A percentile compares a stretch with the other conserved stretches of the same genome.
Evolutionary conservation across 495 filamentous ascomycete species (phyloP).

Genomic region (Talaromyces proteolyticus): DNA sequence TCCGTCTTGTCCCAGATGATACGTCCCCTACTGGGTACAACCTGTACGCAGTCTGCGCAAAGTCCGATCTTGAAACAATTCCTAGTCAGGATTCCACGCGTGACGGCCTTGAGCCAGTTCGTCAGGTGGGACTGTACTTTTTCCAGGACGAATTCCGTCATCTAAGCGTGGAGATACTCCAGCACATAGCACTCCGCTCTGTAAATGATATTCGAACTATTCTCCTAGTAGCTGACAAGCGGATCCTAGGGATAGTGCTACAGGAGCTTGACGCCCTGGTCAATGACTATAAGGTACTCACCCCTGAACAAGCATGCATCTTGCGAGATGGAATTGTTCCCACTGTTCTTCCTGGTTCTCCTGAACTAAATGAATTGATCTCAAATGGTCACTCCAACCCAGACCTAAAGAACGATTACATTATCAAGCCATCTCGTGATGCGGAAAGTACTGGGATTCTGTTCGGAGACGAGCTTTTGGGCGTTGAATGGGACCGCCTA

Average conservation of each 20-base stretch:
- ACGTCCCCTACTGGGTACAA: constrained; percentile 11
- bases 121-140: constrained; percentile 35
- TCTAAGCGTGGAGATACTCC: constrained; percentile 22
- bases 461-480: constrained; percentile 28
- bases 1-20: constrained; percentile 12
- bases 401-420: constrained; percentile 18
- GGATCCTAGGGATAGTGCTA: constrained; percentile 35
- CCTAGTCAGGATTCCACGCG: constrained; percentile 3
- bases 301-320: constrained; percentile 15
- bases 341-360: constrained; percentile 16
- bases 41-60: constrained; percentile 16
- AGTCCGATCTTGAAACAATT: not conserved
- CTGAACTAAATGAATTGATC: constrained; percentile 10
- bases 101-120: constrained; percentile 26
- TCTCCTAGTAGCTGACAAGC: constrained; percentile 37
- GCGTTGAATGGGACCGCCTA: constrained; percentile 15
- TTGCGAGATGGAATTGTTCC: constrained; percentile 18
- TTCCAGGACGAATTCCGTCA: constrained; percentile 30
- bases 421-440: constrained; percentile 30
- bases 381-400: not conserved
- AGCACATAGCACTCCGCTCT: constrained; percentile 22
- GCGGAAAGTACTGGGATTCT: constrained; percentile 36
- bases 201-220: constrained; percentile 38
- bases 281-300: constrained; percentile 12
- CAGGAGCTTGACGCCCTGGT: constrained; percentile 29